Evolutionary conservation across 257 asterid species (phyloP).

Genomic region (Penstemon davidsonii): DNA sequence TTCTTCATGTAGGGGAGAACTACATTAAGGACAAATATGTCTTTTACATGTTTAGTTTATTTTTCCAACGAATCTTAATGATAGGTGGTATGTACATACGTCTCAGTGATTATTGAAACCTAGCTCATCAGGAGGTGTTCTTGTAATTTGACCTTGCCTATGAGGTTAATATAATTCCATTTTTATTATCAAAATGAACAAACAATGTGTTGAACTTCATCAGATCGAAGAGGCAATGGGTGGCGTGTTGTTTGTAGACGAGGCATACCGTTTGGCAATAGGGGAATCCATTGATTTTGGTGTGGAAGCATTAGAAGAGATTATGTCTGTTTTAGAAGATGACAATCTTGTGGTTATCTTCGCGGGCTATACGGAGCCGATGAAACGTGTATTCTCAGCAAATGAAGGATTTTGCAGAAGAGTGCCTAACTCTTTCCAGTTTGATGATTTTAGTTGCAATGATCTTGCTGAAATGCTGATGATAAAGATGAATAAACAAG

Average conservation of each 20-base stretch:
- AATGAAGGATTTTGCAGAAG: slow-evolving; percentile 86
- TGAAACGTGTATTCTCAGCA: slow-evolving; percentile 78
- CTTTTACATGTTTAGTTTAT: not conserved
- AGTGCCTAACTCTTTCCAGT: slow-evolving; percentile 71
- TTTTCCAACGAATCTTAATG: not conserved
- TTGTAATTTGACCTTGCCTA: not conserved
- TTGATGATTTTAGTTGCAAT: slow-evolving; percentile 56
- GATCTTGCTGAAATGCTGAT: slow-evolving; percentile 78
- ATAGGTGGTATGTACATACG: too few species aligned
- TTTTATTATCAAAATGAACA: too few species aligned
- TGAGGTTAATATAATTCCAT: not conserved
- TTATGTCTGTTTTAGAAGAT: slow-evolving; percentile 89
- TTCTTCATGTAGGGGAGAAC: too few species aligned
- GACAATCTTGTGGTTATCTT: slow-evolving; percentile 73
- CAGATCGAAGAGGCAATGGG: slow-evolving; percentile 93
- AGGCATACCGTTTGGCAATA: slow-evolving; percentile 74
- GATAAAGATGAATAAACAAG: slow-evolving; percentile 69
- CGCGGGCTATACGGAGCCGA: slow-evolving; percentile 87
- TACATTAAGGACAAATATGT: too few species aligned
- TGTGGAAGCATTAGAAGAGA: slow-evolving; percentile 87
- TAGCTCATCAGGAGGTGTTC: too few species aligned
- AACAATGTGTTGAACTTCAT: not conserved
- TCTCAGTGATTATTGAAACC: too few species aligned
- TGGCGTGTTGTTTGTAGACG: slow-evolving; percentile 91
- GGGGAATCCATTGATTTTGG: slow-evolving; percentile 77